Evolutionary conservation across 257 asterid species (phyloP).

Genomic region (Cynanchum wilfordii): DNA sequence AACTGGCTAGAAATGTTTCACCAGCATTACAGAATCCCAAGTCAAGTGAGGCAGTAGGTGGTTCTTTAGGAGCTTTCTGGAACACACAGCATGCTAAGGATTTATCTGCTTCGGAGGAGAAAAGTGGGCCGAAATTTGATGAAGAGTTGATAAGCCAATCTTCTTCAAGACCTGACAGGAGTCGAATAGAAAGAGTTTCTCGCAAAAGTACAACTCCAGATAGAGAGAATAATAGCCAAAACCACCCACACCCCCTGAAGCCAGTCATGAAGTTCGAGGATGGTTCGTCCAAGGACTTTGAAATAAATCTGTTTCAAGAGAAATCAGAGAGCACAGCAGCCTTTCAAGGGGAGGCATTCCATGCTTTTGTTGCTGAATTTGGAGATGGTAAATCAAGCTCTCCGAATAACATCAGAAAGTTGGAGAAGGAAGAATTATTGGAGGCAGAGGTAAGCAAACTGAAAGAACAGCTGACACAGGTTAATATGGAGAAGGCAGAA

Average conservation of each 20-base stretch:
- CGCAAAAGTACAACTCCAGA: conserved; percentile 23
- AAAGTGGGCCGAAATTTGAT: conserved; percentile 48
- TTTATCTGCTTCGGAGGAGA: conserved; percentile 47
- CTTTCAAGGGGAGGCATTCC: conserved; percentile 47
- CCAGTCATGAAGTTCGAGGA: conserved; percentile 30
- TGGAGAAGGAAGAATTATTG: conserved; percentile 49
- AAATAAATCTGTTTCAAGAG: conserved; percentile 48
- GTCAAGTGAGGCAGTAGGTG: conserved; percentile 41
- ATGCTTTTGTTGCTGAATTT: conserved; percentile 77
- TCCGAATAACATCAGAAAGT: conserved; percentile 34
- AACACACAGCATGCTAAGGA: conserved; percentile 70
- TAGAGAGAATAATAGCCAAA: conserved; percentile 24
- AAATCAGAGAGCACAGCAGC: conserved; percentile 42
- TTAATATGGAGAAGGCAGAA: conserved; percentile 71
- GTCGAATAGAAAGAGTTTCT: conserved; percentile 24
- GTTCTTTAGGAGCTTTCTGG: conserved; percentile 90
- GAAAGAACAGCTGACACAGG: conserved; percentile 64
- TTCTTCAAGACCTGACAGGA: conserved; percentile 41
- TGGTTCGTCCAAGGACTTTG: conserved; percentile 29
- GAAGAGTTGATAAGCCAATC: conserved; percentile 42
- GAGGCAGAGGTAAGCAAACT: conserved; percentile 78
- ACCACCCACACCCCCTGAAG: conserved; percentile 23
- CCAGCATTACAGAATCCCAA: conserved; percentile 41
- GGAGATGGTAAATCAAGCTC: conserved; percentile 40
- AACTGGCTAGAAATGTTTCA: conserved; percentile 39